phyloP scores from a whole-genome alignment of 2,329 filamentous ascomycete genomes.

The Penicillium verrucosum region DNA sequence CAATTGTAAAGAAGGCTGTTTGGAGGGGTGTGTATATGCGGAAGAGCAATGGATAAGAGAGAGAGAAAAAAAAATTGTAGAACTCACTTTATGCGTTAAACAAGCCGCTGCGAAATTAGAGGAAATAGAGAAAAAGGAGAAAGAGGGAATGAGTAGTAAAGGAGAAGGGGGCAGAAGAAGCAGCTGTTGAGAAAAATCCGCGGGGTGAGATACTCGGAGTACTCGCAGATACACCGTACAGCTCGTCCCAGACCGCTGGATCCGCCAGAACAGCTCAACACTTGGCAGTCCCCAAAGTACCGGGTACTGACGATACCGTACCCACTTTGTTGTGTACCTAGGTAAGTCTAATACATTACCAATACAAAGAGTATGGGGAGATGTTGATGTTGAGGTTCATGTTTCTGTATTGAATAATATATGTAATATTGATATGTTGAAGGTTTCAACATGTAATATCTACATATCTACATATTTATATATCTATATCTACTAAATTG shows the following conservation, averaged over 20 bases:
- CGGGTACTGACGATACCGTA: slow-evolving; percentile 20
- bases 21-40: slow-evolving; percentile 2
- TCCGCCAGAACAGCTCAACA: slow-evolving; percentile 16
- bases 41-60: slow-evolving; percentile 11
- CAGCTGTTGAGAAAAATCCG: slow-evolving; percentile 28
- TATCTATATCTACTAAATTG: neutral
- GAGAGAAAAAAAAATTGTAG: neutral
- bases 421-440: neutral
- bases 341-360: neutral
- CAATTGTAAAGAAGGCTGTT: neutral
- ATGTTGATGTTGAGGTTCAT: neutral
- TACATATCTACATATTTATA: neutral
- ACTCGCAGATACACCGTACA: slow-evolving; percentile 31
- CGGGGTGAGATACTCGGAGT: slow-evolving; percentile 18
- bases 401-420: neutral
- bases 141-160: slow-evolving; percentile 23
- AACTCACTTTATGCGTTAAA: slow-evolving; percentile 22
- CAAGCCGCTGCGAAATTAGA: slow-evolving; percentile 16
- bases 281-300: slow-evolving; percentile 25
- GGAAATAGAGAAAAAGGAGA: slow-evolving; percentile 14
- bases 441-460: neutral
- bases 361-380: neutral
- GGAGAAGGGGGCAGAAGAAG: slow-evolving; percentile 8
- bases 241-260: slow-evolving; percentile 19
- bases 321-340: neutral